phyloP scores from a whole-genome alignment of 805 yeast genomes.

The Candida bentonensis region DNA sequence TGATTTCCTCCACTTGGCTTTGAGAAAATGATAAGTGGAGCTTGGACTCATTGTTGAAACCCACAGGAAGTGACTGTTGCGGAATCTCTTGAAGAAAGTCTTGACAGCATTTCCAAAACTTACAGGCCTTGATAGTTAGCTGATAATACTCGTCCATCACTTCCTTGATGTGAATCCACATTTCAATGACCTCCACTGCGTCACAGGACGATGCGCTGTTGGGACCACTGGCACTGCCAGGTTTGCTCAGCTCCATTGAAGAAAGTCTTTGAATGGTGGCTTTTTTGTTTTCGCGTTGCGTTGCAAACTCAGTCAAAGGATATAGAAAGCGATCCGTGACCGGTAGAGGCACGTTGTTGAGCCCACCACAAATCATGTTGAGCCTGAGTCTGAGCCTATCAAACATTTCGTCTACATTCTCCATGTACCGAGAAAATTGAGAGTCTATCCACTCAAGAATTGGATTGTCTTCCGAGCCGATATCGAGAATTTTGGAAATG shows the following conservation, averaged over 20 bases:
- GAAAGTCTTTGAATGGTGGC: neutral
- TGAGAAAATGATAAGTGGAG: constrained; percentile 29
- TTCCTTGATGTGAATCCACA: constrained; percentile 40
- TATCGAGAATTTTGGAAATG: constrained; percentile 43
- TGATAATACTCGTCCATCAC: constrained; percentile 29
- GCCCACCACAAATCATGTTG: constrained; percentile 6
- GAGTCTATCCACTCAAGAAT: constrained; percentile 45
- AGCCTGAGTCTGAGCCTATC: constrained; percentile 19
- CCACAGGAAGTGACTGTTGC: constrained; percentile 28
- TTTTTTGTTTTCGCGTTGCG: neutral
- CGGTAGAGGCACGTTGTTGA: neutral
- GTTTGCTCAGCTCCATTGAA: neutral
- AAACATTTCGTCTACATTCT: constrained; percentile 28
- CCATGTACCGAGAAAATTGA: constrained; percentile 29
- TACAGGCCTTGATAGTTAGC: constrained; percentile 27
- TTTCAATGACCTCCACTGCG: constrained; percentile 39
- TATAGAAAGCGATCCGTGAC: constrained; percentile 1
- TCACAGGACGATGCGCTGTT: constrained; percentile 22
- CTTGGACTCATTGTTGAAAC: constrained; percentile 26
- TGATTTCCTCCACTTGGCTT: constrained; percentile 29
- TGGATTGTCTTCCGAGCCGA: constrained; percentile 54
- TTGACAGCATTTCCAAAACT: constrained; percentile 41
- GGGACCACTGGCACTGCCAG: neutral
- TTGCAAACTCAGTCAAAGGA: neutral
- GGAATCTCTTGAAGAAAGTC: constrained; percentile 38